A percentile compares a stretch with the other conserved stretches of the same genome.
Conservation (phyloP, 1,284 basidiomycete genomes). For the Athelia sp. region DNA sequence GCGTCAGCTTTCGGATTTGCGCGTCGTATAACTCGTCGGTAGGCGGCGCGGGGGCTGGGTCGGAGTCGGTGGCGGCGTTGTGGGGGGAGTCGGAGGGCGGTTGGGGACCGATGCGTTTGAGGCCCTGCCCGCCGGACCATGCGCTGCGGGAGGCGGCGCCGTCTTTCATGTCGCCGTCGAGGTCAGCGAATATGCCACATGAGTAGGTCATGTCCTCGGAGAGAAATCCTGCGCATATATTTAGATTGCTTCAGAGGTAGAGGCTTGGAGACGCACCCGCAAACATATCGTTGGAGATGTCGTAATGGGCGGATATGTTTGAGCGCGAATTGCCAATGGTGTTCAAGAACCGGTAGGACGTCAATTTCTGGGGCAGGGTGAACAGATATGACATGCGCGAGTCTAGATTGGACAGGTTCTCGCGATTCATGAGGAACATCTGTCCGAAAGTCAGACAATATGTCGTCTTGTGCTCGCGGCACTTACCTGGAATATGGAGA, state of each 20-base stretch:
- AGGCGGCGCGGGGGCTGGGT: slow-evolving; percentile 2
- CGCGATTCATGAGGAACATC: slow-evolving; percentile 66
- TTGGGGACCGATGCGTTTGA: slow-evolving; percentile 15
- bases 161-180: slow-evolving; percentile 55
- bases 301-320: slow-evolving; percentile 76
- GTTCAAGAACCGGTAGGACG: slow-evolving; percentile 57
- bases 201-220: slow-evolving; percentile 81
- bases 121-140: slow-evolving; percentile 31
- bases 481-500: slow-evolving; percentile 54
- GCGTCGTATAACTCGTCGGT: slow-evolving; percentile 59
- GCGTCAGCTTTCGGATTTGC: slow-evolving; percentile 60
- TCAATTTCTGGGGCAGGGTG: slow-evolving; percentile 52
- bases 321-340: slow-evolving; percentile 57
- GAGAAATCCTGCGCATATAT: slow-evolving; percentile 50
- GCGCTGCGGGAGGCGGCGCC: slow-evolving; percentile 16
- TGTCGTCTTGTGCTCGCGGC: background rate
- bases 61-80: slow-evolving; percentile 1
- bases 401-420: slow-evolving; percentile 41
- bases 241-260: background rate
- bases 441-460: slow-evolving; percentile 18
- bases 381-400: slow-evolving; percentile 47
- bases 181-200: slow-evolving; percentile 65
- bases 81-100: slow-evolving; percentile 5
- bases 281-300: slow-evolving; percentile 63
- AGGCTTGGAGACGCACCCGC: slow-evolving; percentile 27